Evolutionary conservation across 257 asterid genomes (phyloP).

Genomic region (Fraxinus pennsylvanica): DNA sequence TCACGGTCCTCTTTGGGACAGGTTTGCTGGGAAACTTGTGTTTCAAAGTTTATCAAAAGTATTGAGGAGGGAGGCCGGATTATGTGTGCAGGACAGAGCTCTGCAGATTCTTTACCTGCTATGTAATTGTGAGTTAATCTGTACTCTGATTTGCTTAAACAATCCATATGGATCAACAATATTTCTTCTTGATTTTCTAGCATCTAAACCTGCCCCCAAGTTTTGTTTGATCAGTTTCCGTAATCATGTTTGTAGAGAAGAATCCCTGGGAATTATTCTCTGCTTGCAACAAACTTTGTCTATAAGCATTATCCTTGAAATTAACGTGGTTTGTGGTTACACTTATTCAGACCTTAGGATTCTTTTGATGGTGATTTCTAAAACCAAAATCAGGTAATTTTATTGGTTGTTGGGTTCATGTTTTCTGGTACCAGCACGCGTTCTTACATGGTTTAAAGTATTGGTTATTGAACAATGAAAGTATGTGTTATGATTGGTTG

Average conservation of each 20-base stretch:
- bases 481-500: not conserved
- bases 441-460: not conserved
- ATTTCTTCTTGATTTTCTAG: not conserved
- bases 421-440: not conserved
- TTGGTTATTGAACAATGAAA: not conserved
- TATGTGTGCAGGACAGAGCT: constrained; percentile 68
- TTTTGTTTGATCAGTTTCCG: constrained; percentile 10
- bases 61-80: constrained; percentile 67
- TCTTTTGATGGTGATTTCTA: not conserved
- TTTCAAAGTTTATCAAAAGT: constrained; percentile 61
- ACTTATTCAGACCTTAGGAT: not conserved
- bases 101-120: constrained; percentile 74
- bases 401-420: not conserved
- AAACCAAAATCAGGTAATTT: not conserved
- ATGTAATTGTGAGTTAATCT: constrained; percentile 69
- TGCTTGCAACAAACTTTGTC: constrained; percentile 1
- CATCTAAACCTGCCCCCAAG: not conserved
- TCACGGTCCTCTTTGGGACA: constrained; percentile 33
- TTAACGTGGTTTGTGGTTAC: not conserved
- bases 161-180: not conserved
- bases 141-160: constrained; percentile 2
- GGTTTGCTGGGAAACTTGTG: constrained; percentile 57
- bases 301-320: constrained; percentile 1
- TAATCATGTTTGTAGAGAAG: constrained; percentile 17
- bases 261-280: not conserved